Conservation (phyloP, 106 monocot species). For the Dioscorea alata region DNA sequence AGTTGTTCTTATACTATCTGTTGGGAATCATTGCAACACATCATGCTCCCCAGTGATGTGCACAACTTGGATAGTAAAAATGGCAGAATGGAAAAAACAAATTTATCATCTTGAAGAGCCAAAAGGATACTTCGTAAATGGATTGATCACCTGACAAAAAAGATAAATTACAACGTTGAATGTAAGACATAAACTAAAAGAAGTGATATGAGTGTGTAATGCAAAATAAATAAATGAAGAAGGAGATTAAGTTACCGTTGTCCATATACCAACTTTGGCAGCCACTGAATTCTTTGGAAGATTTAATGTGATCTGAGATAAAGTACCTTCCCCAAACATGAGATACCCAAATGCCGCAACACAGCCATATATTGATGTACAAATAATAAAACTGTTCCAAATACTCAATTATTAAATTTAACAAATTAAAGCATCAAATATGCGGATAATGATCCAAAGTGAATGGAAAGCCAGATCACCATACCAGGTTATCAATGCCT, state of each 20-base stretch:
- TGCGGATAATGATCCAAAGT: no score
- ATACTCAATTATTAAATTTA: conserved; percentile 1
- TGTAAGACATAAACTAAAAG: neutral
- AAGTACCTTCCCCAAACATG: conserved; percentile 78
- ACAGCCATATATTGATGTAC: conserved; percentile 70
- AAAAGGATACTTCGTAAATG: conserved; percentile 96
- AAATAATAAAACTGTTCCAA: conserved; percentile 64
- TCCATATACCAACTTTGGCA: conserved; percentile 81
- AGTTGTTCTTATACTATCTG: no score
- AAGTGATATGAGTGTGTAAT: neutral
- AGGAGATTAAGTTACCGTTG: conserved; percentile 49
- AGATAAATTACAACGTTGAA: conserved; percentile 8
- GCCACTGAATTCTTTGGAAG: conserved; percentile 57
- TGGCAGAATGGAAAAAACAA: neutral
- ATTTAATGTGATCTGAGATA: conserved; percentile 90
- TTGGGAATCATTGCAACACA: no score
- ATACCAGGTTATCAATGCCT: conserved; percentile 54
- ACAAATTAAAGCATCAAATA: no score
- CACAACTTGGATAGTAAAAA: neutral
- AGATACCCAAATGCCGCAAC: conserved; percentile 67
- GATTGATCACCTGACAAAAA: conserved; percentile 82
- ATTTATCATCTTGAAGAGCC: neutral
- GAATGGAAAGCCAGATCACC: neutral
- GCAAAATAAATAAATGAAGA: no score
- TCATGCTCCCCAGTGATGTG: neutral